phyloP scores from a whole-genome alignment of 805 yeast genomes.

The Yarrowia bubula region DNA sequence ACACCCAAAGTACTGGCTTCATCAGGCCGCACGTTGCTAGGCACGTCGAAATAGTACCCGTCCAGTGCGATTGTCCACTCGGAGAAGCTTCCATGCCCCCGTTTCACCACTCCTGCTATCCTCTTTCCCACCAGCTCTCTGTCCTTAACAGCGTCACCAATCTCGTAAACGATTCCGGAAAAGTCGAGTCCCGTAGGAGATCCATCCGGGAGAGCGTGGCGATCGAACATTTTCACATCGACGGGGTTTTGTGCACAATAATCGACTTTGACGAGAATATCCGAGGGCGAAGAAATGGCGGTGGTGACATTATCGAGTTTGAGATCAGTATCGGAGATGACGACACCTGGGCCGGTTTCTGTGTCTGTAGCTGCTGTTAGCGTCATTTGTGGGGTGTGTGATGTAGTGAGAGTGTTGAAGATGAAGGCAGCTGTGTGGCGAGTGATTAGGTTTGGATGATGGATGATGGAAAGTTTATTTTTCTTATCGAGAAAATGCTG shows the following conservation, averaged over 20 bases:
- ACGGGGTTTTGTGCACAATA: constrained; percentile 9
- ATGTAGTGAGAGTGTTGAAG: neutral
- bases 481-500: no score
- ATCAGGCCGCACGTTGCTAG: neutral
- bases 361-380: neutral
- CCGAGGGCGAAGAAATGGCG: neutral
- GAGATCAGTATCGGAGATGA: neutral
- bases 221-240: constrained; percentile 9
- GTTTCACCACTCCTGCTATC: neutral
- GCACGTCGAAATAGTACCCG: neutral
- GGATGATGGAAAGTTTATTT: neutral
- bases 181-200: neutral
- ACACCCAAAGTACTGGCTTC: neutral
- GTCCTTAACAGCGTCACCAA: constrained; percentile 6
- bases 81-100: neutral
- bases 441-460: neutral
- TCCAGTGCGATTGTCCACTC: constrained; percentile 12
- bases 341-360: neutral
- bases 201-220: neutral
- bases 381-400: neutral
- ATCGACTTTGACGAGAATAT: constrained; percentile 12
- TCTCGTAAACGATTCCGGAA: neutral
- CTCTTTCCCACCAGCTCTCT: constrained; percentile 11
- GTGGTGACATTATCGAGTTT: neutral
- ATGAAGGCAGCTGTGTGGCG: neutral